These are phyloP conservation scores for Cephalotrichum gorgonifer DNA, from an alignment of 2,329 filamentous ascomycete genomes.

Conservation along the genomic window DNA sequence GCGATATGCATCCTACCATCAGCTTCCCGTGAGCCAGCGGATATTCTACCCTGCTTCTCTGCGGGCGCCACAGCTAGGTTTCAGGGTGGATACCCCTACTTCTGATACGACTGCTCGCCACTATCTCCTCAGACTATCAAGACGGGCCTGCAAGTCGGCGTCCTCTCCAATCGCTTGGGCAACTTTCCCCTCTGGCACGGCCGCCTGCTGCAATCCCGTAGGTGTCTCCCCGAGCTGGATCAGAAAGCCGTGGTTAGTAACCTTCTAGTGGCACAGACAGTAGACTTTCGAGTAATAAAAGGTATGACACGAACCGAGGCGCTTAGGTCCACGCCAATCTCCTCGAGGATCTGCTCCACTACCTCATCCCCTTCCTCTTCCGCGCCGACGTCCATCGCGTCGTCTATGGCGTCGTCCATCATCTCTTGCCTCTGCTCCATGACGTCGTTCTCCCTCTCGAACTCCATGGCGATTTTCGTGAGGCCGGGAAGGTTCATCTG, in stretches of 20 bases:
- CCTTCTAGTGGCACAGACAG: not conserved
- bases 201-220: slow-evolving; percentile 64
- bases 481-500: slow-evolving; percentile 95
- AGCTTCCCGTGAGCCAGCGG: not conserved
- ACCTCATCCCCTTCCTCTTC: slow-evolving; percentile 97
- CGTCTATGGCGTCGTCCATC: slow-evolving; percentile 99
- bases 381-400: slow-evolving; percentile 80
- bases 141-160: slow-evolving; percentile 84
- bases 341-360: slow-evolving; percentile 90
- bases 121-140: slow-evolving; percentile 60
- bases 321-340: slow-evolving; percentile 89
- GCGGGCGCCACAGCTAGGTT: not conserved
- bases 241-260: not conserved
- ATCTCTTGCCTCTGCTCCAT: slow-evolving; percentile 99
- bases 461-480: slow-evolving; percentile 97
- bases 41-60: not conserved
- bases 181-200: slow-evolving; percentile 64
- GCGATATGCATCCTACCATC: not conserved
- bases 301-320: slow-evolving; percentile 58
- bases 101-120: too few relatives aligned
- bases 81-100: not conserved
- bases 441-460: slow-evolving; percentile 96
- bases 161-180: slow-evolving; percentile 83
- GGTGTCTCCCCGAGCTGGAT: slow-evolving; percentile 83
- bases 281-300: not conserved